Percentiles rank a stretch among this genome's conserved stretches.
phyloP scores from a whole-genome alignment of 2,329 filamentous ascomycete species.

The Lachnellula subtilissima region DNA sequence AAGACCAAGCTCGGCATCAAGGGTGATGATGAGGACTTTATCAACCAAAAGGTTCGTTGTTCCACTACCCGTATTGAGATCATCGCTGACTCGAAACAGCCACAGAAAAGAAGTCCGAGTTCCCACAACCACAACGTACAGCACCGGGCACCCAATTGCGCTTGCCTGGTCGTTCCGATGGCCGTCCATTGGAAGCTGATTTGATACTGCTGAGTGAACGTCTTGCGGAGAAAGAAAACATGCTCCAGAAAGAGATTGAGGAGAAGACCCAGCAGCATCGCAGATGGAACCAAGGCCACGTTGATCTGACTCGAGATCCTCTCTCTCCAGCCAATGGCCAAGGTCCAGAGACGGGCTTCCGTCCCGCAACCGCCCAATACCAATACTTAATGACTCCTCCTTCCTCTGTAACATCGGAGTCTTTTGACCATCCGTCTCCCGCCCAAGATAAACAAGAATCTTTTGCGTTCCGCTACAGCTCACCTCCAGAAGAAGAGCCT shows the following conservation, averaged over 20 bases:
- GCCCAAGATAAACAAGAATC: constrained; percentile 24
- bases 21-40: constrained; percentile 86
- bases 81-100: constrained; percentile 36
- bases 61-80: constrained; percentile 29
- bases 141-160: constrained; percentile 62
- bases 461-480: constrained; percentile 21
- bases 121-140: constrained; percentile 47
- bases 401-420: constrained; percentile 37
- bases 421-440: constrained; percentile 32
- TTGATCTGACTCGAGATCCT: constrained; percentile 82
- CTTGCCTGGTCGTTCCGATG: constrained; percentile 64
- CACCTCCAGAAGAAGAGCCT: constrained; percentile 28
- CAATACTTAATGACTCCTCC: constrained; percentile 66
- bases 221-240: constrained; percentile 73
- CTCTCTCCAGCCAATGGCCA: constrained; percentile 72
- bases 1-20: constrained; percentile 88
- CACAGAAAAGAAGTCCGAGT: constrained; percentile 67
- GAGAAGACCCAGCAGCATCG: constrained; percentile 82
- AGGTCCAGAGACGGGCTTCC: constrained; percentile 58
- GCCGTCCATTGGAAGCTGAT: constrained; percentile 71
- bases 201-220: constrained; percentile 72
- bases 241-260: constrained; percentile 77
- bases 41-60: constrained; percentile 79
- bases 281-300: constrained; percentile 85
- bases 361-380: constrained; percentile 62